Percentiles rank a stretch among this genome's conserved stretches.
phyloP scores from a whole-genome alignment of 176 grass and related monocot species.

The Musa troglodytarum region DNA sequence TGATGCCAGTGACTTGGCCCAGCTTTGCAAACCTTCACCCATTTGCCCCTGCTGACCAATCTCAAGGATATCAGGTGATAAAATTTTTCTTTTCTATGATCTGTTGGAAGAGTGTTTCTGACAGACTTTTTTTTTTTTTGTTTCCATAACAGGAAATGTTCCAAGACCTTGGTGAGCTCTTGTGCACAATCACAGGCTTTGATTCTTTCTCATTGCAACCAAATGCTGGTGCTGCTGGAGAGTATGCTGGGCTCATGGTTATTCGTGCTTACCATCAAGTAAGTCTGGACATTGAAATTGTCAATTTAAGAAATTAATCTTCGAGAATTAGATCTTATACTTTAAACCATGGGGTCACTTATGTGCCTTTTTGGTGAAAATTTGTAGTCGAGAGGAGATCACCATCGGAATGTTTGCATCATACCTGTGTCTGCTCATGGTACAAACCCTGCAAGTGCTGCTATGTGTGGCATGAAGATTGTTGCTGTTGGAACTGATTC shows the following conservation, averaged over 20 bases:
- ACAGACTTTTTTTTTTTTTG: neutral
- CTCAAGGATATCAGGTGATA: conserved; percentile 76
- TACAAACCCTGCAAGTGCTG: conserved; percentile 97
- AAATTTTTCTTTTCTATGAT: neutral
- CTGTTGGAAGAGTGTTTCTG: neutral
- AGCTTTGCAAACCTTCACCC: conserved; percentile 87
- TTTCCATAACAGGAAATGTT: conserved; percentile 83
- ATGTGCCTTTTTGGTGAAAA: neutral
- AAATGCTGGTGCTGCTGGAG: conserved; percentile 95
- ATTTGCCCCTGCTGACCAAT: conserved; percentile 75
- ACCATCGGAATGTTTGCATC: conserved; percentile 90
- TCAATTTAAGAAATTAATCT: neutral
- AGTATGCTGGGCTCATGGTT: conserved; percentile 99
- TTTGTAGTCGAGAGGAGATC: conserved; percentile 71
- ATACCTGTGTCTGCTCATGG: conserved; percentile 98
- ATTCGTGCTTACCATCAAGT: conserved; percentile 91
- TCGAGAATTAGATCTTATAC: too few species aligned
- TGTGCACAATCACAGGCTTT: conserved; percentile 86
- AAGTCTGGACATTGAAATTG: neutral
- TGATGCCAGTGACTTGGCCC: conserved; percentile 94
- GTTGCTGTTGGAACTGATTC: conserved; percentile 96
- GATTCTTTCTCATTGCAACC: conserved; percentile 99
- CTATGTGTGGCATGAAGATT: conserved; percentile 99
- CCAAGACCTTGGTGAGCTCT: conserved; percentile 64
- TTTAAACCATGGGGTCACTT: too few species aligned